phyloP scores from a whole-genome alignment of 148 eudicot genomes.

The Suaeda aralocaspica region DNA sequence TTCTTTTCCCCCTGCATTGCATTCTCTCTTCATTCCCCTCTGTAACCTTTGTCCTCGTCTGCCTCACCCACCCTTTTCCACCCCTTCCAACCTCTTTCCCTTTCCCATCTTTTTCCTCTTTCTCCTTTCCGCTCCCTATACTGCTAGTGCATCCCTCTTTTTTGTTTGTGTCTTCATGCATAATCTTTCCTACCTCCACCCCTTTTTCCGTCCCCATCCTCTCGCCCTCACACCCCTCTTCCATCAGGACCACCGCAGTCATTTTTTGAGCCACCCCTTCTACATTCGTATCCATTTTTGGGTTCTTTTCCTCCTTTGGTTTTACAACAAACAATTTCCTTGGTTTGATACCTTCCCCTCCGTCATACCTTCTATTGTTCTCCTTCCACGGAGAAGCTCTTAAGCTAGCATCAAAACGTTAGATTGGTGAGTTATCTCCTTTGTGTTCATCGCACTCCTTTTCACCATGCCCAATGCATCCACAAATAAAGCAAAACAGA shows the following conservation, averaged over 20 bases:
- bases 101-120: too few relatives aligned
- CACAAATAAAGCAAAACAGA: background rate
- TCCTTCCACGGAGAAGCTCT: background rate
- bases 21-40: too few relatives aligned
- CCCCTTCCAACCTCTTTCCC: too few relatives aligned
- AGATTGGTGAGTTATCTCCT: background rate
- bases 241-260: too few relatives aligned
- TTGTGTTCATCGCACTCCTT: background rate
- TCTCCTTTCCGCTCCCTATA: too few relatives aligned
- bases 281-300: background rate
- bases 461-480: background rate
- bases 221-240: background rate
- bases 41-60: too few relatives aligned
- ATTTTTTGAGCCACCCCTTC: background rate
- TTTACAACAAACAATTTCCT: too few relatives aligned
- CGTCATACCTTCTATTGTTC: background rate
- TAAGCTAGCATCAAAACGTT: background rate
- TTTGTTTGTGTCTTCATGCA: too few relatives aligned
- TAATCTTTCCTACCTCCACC: too few relatives aligned
- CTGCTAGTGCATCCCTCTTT: too few relatives aligned
- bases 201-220: too few relatives aligned
- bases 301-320: background rate
- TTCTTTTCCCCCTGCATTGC: background rate
- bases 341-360: background rate
- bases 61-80: too few relatives aligned